Conservation (phyloP, 179 eudicot genomes). For the Drosera spatulata region DNA sequence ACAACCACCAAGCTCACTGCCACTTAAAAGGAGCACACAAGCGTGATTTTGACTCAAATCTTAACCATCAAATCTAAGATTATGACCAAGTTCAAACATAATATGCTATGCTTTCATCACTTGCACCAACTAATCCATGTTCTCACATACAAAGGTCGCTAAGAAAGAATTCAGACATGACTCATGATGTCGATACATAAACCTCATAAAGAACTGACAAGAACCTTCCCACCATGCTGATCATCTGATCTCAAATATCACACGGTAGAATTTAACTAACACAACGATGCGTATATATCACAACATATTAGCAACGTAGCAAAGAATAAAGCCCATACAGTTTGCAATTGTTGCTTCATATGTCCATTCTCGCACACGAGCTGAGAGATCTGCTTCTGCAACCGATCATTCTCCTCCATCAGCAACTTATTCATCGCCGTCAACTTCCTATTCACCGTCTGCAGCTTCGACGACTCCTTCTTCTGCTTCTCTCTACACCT, state of each 20-base stretch:
- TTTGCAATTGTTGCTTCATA: conserved; percentile 83
- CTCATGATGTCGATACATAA: too few relatives aligned
- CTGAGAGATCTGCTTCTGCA: conserved; percentile 93
- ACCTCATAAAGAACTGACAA: too few relatives aligned
- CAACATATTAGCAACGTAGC: not conserved
- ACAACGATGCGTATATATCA: not conserved
- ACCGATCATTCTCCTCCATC: conserved; percentile 94
- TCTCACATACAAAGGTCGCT: too few relatives aligned
- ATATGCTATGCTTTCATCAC: too few relatives aligned
- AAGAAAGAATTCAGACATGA: too few relatives aligned
- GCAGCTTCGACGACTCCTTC: conserved; percentile 73
- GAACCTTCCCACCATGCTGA: too few relatives aligned
- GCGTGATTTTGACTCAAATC: too few relatives aligned
- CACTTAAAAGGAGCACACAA: too few relatives aligned
- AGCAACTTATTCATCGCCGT: conserved; percentile 84
- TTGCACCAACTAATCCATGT: too few relatives aligned
- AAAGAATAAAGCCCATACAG: conserved; percentile 34
- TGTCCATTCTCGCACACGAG: conserved; percentile 79
- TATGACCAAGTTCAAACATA: too few relatives aligned
- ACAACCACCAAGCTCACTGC: too few relatives aligned
- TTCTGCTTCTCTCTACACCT: conserved; percentile 95
- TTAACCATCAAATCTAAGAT: too few relatives aligned
- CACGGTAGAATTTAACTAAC: not conserved
- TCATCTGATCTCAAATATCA: not conserved
- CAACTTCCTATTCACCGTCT: conserved; percentile 72